Evolutionary conservation across 1,284 basidiomycete species (phyloP).

Genomic region (Irpex sp.): DNA sequence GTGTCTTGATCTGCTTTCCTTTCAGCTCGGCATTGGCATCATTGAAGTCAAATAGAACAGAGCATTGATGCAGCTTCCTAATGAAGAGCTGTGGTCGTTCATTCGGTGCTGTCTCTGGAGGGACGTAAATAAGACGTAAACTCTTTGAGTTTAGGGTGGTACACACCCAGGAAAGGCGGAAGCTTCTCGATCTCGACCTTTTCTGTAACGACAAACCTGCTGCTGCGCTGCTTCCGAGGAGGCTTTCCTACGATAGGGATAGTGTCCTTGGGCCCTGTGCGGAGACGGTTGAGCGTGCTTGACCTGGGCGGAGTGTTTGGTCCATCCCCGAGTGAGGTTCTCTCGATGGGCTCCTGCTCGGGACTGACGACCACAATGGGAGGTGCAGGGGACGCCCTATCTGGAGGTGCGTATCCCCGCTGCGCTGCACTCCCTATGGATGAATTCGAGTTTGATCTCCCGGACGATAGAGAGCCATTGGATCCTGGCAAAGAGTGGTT

Average conservation of each 20-base stretch:
- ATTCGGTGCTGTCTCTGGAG: constrained; percentile 80
- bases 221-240: constrained; percentile 93
- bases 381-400: constrained; percentile 56
- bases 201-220: constrained; percentile 94
- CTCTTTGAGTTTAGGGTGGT: neutral
- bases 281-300: constrained; percentile 62
- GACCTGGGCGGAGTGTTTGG: constrained; percentile 59
- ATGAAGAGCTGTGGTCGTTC: constrained; percentile 93
- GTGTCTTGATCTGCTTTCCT: constrained; percentile 98
- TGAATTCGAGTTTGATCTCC: constrained; percentile 39
- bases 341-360: constrained; percentile 52
- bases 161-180: constrained; percentile 88
- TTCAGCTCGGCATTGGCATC: constrained; percentile 94
- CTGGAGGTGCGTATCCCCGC: constrained; percentile 47
- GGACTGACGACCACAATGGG: constrained; percentile 90
- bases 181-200: constrained; percentile 95
- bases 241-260: constrained; percentile 95
- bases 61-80: constrained; percentile 94
- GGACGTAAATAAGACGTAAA: constrained; percentile 6
- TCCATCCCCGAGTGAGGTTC: constrained; percentile 50
- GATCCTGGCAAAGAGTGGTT: constrained; percentile 44
- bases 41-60: constrained; percentile 98
- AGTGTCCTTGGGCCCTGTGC: constrained; percentile 84
- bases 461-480: constrained; percentile 33
- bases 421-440: constrained; percentile 38